phyloP scores from a whole-genome alignment of 768 basidiomycete species.

The Tylopilus rubrobrunneus region DNA sequence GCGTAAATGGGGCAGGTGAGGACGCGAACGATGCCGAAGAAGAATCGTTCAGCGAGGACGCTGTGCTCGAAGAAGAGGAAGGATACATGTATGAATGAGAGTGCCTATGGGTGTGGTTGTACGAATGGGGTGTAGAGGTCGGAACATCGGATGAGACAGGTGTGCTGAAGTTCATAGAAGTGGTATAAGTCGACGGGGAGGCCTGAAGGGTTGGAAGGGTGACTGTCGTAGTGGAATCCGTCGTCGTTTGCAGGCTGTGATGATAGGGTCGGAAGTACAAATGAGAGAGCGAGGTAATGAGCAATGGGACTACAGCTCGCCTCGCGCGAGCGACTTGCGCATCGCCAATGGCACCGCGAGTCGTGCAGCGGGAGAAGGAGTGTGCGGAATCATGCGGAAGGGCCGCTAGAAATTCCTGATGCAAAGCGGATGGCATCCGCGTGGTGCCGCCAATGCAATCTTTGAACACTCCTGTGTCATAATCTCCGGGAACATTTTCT shows the following conservation, averaged over 20 bases:
- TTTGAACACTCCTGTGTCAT: constrained; percentile 43
- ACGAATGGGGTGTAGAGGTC: not conserved
- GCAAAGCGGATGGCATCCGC: constrained; percentile 56
- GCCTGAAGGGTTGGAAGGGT: constrained; percentile 6
- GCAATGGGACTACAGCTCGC: constrained; percentile 20
- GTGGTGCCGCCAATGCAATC: constrained; percentile 52
- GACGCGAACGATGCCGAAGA: not conserved
- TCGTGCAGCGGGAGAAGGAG: constrained; percentile 56
- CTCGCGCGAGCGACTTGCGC: constrained; percentile 29
- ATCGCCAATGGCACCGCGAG: constrained; percentile 50
- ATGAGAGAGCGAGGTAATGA: not conserved
- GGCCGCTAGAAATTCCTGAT: constrained; percentile 56
- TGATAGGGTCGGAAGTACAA: not conserved
- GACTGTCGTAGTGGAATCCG: constrained; percentile 1
- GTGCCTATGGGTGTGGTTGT: constrained; percentile 1
- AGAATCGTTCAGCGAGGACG: not conserved
- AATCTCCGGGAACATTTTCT: constrained; percentile 61
- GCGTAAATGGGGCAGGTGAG: not conserved
- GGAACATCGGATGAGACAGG: not conserved
- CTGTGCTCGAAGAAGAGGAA: not conserved
- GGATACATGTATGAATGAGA: not conserved
- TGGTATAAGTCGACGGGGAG: not conserved
- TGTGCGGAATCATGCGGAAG: constrained; percentile 56
- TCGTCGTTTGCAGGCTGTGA: not conserved
- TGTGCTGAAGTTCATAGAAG: not conserved